Conservation (phyloP, 768 basidiomycete genomes). For the Thelephora aurantiotincta region DNA sequence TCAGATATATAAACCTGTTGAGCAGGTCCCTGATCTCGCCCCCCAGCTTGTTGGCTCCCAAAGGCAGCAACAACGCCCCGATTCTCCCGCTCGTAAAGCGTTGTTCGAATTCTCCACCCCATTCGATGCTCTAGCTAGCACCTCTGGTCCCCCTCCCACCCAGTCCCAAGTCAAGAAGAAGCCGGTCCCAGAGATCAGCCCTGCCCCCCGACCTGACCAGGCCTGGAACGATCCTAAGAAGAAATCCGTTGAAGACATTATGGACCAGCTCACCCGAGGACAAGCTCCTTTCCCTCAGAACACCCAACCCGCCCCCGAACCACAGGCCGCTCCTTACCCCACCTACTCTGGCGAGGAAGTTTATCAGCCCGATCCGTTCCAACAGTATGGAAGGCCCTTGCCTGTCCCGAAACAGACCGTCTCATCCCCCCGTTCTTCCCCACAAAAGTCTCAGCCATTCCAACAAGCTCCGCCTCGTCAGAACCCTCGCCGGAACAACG, state of each 20-base stretch:
- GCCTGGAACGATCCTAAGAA: constrained; percentile 56
- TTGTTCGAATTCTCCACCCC: constrained; percentile 81
- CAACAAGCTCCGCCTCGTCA: constrained; percentile 26
- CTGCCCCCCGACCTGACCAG: constrained; percentile 33
- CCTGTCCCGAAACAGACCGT: constrained; percentile 49
- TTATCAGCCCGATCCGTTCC: constrained; percentile 18
- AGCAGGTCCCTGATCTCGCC: background rate
- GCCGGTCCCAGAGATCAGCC: constrained; percentile 32
- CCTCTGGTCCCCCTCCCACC: constrained; percentile 19
- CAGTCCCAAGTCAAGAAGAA: constrained; percentile 45
- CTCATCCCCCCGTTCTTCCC: constrained; percentile 47
- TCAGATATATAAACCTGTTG: background rate
- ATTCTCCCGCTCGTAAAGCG: constrained; percentile 61
- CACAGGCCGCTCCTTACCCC: constrained; percentile 14
- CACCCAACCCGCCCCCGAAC: constrained; percentile 7
- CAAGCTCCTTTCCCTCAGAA: constrained; percentile 19
- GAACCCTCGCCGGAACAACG: constrained; percentile 31
- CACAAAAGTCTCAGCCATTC: constrained; percentile 33
- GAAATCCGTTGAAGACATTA: constrained; percentile 71
- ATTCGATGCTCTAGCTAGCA: constrained; percentile 56
- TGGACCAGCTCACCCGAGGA: constrained; percentile 54
- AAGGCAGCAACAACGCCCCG: constrained; percentile 26
- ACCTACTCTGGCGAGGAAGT: constrained; percentile 18
- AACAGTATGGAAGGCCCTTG: constrained; percentile 36
- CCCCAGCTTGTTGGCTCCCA: background rate